Evolutionary conservation across 2,329 filamentous ascomycete species (phyloP).

Genomic region (Xylaria sp.): DNA sequence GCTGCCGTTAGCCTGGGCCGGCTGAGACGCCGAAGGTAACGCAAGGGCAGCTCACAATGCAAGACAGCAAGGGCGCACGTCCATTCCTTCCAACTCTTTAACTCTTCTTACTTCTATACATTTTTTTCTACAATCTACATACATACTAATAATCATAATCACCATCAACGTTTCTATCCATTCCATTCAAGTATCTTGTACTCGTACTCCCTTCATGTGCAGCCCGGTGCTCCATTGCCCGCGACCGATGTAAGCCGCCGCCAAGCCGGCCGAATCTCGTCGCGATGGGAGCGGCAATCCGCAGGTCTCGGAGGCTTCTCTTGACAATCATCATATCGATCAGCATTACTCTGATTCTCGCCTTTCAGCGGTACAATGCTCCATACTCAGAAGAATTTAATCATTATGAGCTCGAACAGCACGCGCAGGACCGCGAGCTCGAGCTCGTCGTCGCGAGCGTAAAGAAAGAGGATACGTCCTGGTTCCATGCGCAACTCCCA

Average conservation of each 20-base stretch:
- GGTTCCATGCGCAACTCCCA: conserved; percentile 39
- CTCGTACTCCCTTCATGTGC: background rate
- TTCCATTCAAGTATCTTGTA: background rate
- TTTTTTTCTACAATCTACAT: background rate
- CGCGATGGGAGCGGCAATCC: background rate
- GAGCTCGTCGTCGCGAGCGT: conserved; percentile 34
- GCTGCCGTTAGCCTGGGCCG: too few relatives aligned
- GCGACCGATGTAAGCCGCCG: background rate
- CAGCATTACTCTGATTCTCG: background rate
- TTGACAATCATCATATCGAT: background rate
- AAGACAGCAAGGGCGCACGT: background rate
- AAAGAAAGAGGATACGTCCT: conserved; percentile 33
- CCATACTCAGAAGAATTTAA: background rate
- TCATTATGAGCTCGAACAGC: too few relatives aligned
- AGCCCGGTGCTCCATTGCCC: background rate
- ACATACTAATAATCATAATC: background rate
- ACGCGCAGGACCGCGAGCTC: conserved; percentile 17
- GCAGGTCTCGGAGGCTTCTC: background rate
- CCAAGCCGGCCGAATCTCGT: background rate
- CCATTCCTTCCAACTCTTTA: background rate
- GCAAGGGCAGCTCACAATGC: background rate
- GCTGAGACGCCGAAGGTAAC: background rate
- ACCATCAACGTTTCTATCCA: background rate
- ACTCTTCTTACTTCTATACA: too few relatives aligned
- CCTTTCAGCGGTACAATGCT: background rate